Percentiles rank a stretch among this genome's conserved stretches.
Evolutionary conservation across 1,284 basidiomycete species (phyloP).

Genomic region (Moniliophthora roreri): DNA sequence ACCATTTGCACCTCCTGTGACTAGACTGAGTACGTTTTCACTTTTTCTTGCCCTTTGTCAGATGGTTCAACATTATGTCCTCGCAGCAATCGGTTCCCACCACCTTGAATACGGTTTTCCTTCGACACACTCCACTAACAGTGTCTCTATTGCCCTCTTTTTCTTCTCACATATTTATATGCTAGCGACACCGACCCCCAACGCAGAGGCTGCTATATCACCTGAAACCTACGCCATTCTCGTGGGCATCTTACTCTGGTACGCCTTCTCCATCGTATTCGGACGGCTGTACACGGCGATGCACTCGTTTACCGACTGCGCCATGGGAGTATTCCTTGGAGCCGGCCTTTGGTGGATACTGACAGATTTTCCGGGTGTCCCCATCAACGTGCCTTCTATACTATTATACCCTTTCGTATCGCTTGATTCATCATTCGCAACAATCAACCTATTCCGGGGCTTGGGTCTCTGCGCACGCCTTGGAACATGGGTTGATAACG

Average conservation of each 20-base stretch:
- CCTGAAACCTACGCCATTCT: conserved; percentile 40
- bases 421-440: not conserved
- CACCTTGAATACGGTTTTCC: conserved; percentile 94
- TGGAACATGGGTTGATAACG: conserved; percentile 49
- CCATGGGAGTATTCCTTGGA: conserved; percentile 67
- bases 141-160: conserved; percentile 85
- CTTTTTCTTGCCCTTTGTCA: not conserved
- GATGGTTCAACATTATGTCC: conserved; percentile 1
- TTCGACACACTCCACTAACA: conserved; percentile 94
- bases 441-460: conserved; percentile 37
- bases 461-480: conserved; percentile 37
- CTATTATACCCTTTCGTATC: conserved; percentile 1
- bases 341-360: conserved; percentile 62
- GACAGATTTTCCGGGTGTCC: conserved; percentile 39
- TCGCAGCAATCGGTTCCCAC: conserved; percentile 76
- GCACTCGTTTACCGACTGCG: conserved; percentile 84
- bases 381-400: conserved; percentile 19
- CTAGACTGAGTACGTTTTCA: conserved; percentile 68
- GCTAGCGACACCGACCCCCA: conserved; percentile 36
- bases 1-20: conserved; percentile 89
- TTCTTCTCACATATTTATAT: conserved; percentile 59
- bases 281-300: conserved; percentile 91
- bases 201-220: conserved; percentile 37
- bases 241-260: conserved; percentile 53
- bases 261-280: conserved; percentile 80